Percentiles rank a stretch among this genome's conserved stretches.
Evolutionary conservation across 164 flowering plant species (phyloP).

Genomic region (Vitis cinerea): DNA sequence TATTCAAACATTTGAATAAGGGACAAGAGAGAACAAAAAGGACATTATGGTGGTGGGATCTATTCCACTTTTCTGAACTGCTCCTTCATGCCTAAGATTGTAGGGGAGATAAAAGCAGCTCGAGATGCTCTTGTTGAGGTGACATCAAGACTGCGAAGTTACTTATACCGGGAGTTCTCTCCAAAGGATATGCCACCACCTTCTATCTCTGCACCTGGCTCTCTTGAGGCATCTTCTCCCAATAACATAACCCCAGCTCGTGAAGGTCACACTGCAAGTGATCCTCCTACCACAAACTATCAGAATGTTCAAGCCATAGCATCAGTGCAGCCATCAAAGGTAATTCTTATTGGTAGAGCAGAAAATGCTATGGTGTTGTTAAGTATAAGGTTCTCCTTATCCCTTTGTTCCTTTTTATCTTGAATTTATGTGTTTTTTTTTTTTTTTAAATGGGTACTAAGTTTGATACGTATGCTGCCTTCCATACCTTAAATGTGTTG

Average conservation of each 20-base stretch:
- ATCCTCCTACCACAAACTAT: constrained; percentile 30
- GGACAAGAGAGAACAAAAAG: too few relatives aligned
- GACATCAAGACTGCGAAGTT: constrained; percentile 68
- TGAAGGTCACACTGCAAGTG: constrained; percentile 41
- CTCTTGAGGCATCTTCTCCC: constrained; percentile 44
- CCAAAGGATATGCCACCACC: constrained; percentile 48
- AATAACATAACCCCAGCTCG: constrained; percentile 27
- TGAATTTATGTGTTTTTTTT: not conserved
- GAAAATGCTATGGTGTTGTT: not conserved
- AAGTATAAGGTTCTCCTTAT: too few relatives aligned
- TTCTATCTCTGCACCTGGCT: constrained; percentile 28
- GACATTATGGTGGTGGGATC: too few relatives aligned
- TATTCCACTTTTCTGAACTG: not conserved
- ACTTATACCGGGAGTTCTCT: constrained; percentile 59
- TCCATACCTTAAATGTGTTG: too few relatives aligned
- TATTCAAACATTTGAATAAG: too few relatives aligned
- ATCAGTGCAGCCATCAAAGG: constrained; percentile 49
- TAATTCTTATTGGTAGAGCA: constrained; percentile 15
- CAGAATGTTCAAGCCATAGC: constrained; percentile 39
- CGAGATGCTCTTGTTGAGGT: constrained; percentile 90
- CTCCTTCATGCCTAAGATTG: constrained; percentile 49
- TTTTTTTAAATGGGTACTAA: not conserved
- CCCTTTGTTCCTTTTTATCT: not conserved
- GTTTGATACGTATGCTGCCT: too few relatives aligned
- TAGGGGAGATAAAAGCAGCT: constrained; percentile 88